Evolutionary conservation across 2,329 filamentous ascomycete species (phyloP), one percentile per base, ranked within the genome.

Genomic region (Phymatotrichopsis omnivora): DNA sequence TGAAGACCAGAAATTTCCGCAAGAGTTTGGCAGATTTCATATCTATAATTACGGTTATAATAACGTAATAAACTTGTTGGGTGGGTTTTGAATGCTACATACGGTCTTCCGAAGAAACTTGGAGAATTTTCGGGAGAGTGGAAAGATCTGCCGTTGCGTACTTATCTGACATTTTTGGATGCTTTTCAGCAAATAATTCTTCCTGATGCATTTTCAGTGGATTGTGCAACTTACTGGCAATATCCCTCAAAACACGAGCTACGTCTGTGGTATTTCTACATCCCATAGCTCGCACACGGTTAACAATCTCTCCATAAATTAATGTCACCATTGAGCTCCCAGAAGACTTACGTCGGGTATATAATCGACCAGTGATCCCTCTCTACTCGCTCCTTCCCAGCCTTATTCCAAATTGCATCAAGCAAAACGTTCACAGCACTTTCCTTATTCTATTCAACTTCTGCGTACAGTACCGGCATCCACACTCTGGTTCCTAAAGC

Each of bases 231-330:
- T 27, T 23, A 10, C 34, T 48, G 7, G 54, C 47, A 36, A 56
- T 31, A 41, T 56, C 54, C 30, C 51, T 55, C 24, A 56, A 36
- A 35, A 93, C 82, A 29, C 86, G 72, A 12, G 72, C 85, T n/a
- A 93, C 79, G 59, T 94, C 86, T 61, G 85, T 80, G 0, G 85
- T 93, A 61, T 91, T 89, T 5, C 86, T 56, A 12, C n/a, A n/a
- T n/a, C n/a, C n/a, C n/a, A n/a, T n/a, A n/a, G n/a, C n/a, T n/a
- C n/a, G n/a, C n/a, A n/a, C n/a, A n/a, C n/a, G 49, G 49, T 22
- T 52, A 45, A 43, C 17, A 23, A 6, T 11, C n/a, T 17, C 24
- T 27, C 30, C 46, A 49, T n/a, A 4, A 10, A 29, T 44, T 33
- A 31, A 44, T 44, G 7, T 44, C 40, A 14, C 19, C 23, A 27